These are phyloP conservation scores for Moniliophthora roreri DNA, from an alignment of 1,284 basidiomycete species.

Conservation along the genomic window DNA sequence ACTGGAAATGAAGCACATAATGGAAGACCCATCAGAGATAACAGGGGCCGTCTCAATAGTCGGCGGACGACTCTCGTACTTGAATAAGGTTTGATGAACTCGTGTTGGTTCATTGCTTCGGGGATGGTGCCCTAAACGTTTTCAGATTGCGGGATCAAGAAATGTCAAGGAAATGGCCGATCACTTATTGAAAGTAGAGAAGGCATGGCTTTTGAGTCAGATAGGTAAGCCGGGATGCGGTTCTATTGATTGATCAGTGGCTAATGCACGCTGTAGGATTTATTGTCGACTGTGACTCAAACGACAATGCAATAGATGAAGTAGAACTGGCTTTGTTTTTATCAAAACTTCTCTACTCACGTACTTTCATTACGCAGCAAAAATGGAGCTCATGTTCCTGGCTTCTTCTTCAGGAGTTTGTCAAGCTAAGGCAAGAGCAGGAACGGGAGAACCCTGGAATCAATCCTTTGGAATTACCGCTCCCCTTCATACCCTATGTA, in stretches of 20 bases:
- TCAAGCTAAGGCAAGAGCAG: constrained; percentile 40
- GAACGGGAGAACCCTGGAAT: too few relatives aligned
- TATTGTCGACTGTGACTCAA: constrained; percentile 69
- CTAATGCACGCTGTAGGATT: constrained; percentile 30
- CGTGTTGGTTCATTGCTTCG: constrained; percentile 5
- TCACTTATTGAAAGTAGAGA: constrained; percentile 67
- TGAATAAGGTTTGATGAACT: constrained; percentile 49
- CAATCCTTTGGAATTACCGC: too few relatives aligned
- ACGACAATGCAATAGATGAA: constrained; percentile 88
- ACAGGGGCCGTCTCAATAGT: constrained; percentile 57
- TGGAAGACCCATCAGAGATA: constrained; percentile 36
- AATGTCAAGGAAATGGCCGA: constrained; percentile 67
- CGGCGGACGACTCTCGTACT: constrained; percentile 77
- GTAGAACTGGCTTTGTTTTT: constrained; percentile 30
- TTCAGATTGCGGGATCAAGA: constrained; percentile 45
- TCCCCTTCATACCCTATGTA: too few relatives aligned
- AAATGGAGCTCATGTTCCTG: constrained; percentile 84
- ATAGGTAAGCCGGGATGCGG: constrained; percentile 47
- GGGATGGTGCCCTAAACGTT: neutral
- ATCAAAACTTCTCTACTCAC: neutral
- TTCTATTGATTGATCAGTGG: neutral
- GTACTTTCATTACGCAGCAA: constrained; percentile 41
- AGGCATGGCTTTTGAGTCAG: constrained; percentile 74
- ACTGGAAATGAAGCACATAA: constrained; percentile 27
- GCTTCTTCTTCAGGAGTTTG: constrained; percentile 72